phyloP scores from a whole-genome alignment of 768 basidiomycete genomes.

The Mycena leptocephala region DNA sequence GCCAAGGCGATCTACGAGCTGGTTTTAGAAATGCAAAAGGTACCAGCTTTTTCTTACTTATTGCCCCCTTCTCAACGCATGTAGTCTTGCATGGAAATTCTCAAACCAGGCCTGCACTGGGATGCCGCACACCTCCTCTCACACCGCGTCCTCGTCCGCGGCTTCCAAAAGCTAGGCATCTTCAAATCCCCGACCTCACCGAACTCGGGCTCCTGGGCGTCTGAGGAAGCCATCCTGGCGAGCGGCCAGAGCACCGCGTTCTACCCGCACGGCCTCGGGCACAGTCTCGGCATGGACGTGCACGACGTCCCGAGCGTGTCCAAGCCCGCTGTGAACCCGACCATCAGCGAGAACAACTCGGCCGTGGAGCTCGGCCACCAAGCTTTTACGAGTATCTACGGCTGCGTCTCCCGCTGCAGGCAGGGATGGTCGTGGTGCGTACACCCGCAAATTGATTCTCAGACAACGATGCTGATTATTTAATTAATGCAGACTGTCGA shows the following conservation, averaged over 20 bases:
- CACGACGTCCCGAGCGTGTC: conserved; percentile 92
- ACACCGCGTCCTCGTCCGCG: conserved; percentile 86
- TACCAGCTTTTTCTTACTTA: conserved; percentile 45
- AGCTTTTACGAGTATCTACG: conserved; percentile 88
- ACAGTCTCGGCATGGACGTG: conserved; percentile 94
- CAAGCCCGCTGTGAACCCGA: conserved; percentile 75
- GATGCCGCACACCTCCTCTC: conserved; percentile 89
- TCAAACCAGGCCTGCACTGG: conserved; percentile 91
- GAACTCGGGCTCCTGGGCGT: conserved; percentile 70
- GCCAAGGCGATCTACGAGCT: conserved; percentile 89
- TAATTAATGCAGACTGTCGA: conserved; percentile 81
- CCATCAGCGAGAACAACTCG: conserved; percentile 53
- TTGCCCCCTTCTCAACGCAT: background rate
- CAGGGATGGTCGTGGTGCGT: conserved; percentile 91
- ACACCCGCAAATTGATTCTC: background rate
- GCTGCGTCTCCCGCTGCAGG: conserved; percentile 79
- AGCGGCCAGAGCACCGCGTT: conserved; percentile 89
- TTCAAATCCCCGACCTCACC: conserved; percentile 74
- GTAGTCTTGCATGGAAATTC: conserved; percentile 78
- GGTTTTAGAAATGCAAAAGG: conserved; percentile 93
- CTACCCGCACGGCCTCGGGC: conserved; percentile 95
- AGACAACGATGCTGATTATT: conserved; percentile 1
- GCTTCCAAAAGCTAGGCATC: conserved; percentile 89
- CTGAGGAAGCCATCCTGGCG: conserved; percentile 79
- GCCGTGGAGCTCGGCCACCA: conserved; percentile 59